These are phyloP conservation scores for Emergomyces africanus DNA, from an alignment of 2,329 filamentous ascomycete species.

Conservation along the genomic window DNA sequence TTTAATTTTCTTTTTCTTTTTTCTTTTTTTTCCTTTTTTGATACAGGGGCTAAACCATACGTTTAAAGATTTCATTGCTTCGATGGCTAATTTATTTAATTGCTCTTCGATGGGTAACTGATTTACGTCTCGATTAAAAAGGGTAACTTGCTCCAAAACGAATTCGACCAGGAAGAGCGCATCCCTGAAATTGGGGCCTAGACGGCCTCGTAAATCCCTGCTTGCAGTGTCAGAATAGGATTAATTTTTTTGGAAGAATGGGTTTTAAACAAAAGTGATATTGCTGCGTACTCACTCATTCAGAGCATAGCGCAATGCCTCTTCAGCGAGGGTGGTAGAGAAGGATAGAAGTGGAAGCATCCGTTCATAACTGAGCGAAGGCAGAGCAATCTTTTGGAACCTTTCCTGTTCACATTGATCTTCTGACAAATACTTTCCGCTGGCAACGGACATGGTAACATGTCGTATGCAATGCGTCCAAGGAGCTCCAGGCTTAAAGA, in stretches of 20 bases:
- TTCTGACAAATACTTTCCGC: slow-evolving; percentile 25
- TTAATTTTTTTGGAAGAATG: neutral
- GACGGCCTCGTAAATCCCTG: slow-evolving; percentile 13
- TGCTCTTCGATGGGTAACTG: slow-evolving; percentile 9
- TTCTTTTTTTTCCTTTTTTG: too few relatives aligned
- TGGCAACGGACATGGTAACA: slow-evolving; percentile 26
- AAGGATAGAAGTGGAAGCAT: slow-evolving; percentile 26
- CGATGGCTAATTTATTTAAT: slow-evolving; percentile 14
- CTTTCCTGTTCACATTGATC: slow-evolving; percentile 19
- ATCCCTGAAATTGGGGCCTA: slow-evolving; percentile 24
- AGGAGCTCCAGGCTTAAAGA: slow-evolving; percentile 26
- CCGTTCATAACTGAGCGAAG: slow-evolving; percentile 24
- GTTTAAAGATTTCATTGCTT: slow-evolving; percentile 26
- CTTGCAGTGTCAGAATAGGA: neutral
- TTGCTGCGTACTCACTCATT: slow-evolving; percentile 5
- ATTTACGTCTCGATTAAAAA: slow-evolving; percentile 10
- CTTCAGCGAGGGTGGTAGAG: slow-evolving; percentile 29
- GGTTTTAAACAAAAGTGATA: slow-evolving; percentile 3
- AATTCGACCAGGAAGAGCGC: slow-evolving; percentile 25
- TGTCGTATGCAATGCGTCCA: slow-evolving; percentile 28
- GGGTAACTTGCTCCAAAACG: slow-evolving; percentile 22
- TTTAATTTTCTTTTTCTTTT: too few relatives aligned
- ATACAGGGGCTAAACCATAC: slow-evolving; percentile 14
- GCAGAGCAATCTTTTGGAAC: slow-evolving; percentile 21
- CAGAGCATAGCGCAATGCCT: slow-evolving; percentile 15